A percentile compares a stretch with the other conserved stretches of the same genome.
phyloP scores from a whole-genome alignment of 1,139 yeast genomes.

The Lodderomyces parapsilosis region DNA sequence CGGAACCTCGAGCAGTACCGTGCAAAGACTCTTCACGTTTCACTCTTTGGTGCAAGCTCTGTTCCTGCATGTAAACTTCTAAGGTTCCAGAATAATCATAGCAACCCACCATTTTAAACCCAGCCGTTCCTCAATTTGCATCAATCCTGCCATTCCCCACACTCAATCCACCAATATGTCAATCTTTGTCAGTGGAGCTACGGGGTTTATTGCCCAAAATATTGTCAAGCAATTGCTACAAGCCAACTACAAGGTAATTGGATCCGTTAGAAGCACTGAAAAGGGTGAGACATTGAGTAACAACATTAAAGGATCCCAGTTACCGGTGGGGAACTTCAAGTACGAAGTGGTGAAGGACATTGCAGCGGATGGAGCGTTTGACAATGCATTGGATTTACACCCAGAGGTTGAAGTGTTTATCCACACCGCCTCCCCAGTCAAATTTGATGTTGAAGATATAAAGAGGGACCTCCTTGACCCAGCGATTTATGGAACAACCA shows the following conservation, averaged over 20 bases:
- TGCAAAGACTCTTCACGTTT: too few relatives aligned
- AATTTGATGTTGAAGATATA: slow-evolving; percentile 33
- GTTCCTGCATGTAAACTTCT: neutral
- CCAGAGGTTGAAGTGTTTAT: slow-evolving; percentile 26
- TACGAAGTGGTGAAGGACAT: slow-evolving; percentile 40
- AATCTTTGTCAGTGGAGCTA: slow-evolving; percentile 56
- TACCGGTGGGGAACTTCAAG: slow-evolving; percentile 20
- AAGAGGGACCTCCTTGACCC: slow-evolving; percentile 42
- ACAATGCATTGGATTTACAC: slow-evolving; percentile 28
- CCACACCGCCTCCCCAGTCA: slow-evolving; percentile 37
- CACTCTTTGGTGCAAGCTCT: too few relatives aligned
- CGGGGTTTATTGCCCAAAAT: slow-evolving; percentile 62
- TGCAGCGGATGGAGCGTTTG: slow-evolving; percentile 31
- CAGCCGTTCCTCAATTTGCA: too few relatives aligned
- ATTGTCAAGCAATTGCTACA: slow-evolving; percentile 31
- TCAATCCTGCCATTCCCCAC: slow-evolving; percentile 23
- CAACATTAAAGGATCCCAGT: slow-evolving; percentile 11
- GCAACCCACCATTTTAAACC: too few relatives aligned
- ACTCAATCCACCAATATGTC: slow-evolving; percentile 14
- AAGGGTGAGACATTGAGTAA: slow-evolving; percentile 48
- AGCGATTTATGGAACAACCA: slow-evolving; percentile 41
- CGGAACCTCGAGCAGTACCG: too few relatives aligned
- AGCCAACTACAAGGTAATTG: slow-evolving; percentile 54
- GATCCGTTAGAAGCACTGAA: slow-evolving; percentile 56
- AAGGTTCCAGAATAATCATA: neutral